Evolutionary conservation across 306 rosid genomes (phyloP), one percentile per base, ranked within the genome.

Genomic region (Inga leiocalycina): DNA sequence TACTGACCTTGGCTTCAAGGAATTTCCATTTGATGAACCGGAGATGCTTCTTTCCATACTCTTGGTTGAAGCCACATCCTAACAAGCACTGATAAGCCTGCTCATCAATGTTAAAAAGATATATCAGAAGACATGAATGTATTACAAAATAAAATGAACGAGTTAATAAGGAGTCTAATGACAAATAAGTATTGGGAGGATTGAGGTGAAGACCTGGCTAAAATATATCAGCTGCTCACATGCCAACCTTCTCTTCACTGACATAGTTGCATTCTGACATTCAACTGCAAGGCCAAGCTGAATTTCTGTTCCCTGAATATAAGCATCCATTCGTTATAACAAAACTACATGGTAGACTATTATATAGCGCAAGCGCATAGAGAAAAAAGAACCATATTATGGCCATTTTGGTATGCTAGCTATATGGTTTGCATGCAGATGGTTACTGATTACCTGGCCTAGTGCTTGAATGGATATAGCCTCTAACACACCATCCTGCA

Each of bases 241-340:
- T 81, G 99, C 99, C 90, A 96, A 77, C 70, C 99, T 94, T 81
- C 99, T 96, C 84, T 94, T 96, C 45, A 96, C 98, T 66, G 98
- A 90, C 67, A 85, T 74, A 80, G 91, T 91, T 57, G 98, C 97
- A 69, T 96, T 96, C 78, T 90, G 98, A 79, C 91, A 82, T 57
- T 96, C 99, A 81, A 94, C 98, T 37, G 99, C 99, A 71, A 96
- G 91, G 82, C 99, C 98, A 83, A 96, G 98, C 89, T 94, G 98
- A 76, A 96, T 94, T 87, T 94, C 99, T 62, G 97, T 96, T 83
- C 98, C 99, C 99, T 95, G 90, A 74, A 85, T 34, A 41, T 71
- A 44, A 51, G 72, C 11, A 68, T 46, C 68, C 24, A 46, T 69
- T 37, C 46, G 66, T 30, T 56, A 35, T 37, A 75, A 19, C 22